Conservation (phyloP, 371 early-diverging fungal genomes). For the Phascolomyces articulosus region DNA sequence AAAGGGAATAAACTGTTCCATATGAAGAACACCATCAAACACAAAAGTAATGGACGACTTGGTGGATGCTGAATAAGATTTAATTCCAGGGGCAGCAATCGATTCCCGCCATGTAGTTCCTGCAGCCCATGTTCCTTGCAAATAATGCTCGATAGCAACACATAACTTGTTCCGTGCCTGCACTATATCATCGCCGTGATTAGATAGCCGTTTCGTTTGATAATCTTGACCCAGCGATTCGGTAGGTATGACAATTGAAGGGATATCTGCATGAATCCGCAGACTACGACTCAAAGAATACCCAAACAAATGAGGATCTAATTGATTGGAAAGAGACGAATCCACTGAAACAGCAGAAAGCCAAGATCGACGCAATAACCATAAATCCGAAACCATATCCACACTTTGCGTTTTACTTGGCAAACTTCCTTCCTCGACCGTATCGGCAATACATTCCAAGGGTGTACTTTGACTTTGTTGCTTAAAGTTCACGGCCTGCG, state of each 20-base stretch:
- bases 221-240: slow-evolving; percentile 26
- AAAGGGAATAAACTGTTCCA: slow-evolving; percentile 19
- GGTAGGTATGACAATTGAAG: slow-evolving; percentile 36
- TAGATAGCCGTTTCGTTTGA: background rate
- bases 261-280: slow-evolving; percentile 31
- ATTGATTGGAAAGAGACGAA: background rate
- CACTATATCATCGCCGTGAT: background rate
- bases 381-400: slow-evolving; percentile 37
- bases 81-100: background rate
- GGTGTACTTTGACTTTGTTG: slow-evolving; percentile 1
- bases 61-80: background rate
- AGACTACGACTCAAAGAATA: slow-evolving; percentile 27
- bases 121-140: background rate
- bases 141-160: background rate
- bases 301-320: slow-evolving; percentile 15
- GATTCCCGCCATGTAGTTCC: slow-evolving; percentile 14
- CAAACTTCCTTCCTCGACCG: slow-evolving; percentile 12
- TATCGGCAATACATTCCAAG: slow-evolving; percentile 3
- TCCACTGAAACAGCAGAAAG: slow-evolving; percentile 14
- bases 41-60: slow-evolving; percentile 21
- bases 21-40: slow-evolving; percentile 19
- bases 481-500: slow-evolving; percentile 17
- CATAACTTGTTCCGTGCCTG: background rate
- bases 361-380: slow-evolving; percentile 48
- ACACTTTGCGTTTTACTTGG: slow-evolving; percentile 27